Percentiles rank a stretch among this genome's conserved stretches.
Conservation (phyloP, 306 rosid genomes). For the Lotus japonicus region DNA sequence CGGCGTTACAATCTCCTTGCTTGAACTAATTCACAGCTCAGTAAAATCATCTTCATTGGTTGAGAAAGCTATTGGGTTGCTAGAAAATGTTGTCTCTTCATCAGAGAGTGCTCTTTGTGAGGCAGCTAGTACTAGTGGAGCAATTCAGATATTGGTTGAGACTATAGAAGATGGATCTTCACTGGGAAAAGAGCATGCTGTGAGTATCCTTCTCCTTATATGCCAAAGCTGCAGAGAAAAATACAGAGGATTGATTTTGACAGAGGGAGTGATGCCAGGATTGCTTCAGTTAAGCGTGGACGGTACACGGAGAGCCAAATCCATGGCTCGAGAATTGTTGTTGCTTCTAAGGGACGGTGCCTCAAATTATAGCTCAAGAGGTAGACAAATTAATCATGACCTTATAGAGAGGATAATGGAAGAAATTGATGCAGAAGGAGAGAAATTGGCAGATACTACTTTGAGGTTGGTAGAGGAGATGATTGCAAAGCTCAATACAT, state of each 20-base stretch:
- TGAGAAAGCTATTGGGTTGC: constrained; percentile 53
- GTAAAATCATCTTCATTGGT: constrained; percentile 43
- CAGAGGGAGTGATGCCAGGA: constrained; percentile 83
- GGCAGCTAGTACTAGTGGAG: constrained; percentile 29
- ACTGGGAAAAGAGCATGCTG: constrained; percentile 61
- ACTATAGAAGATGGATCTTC: constrained; percentile 59
- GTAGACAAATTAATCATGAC: constrained; percentile 32
- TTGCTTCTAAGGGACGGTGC: constrained; percentile 53
- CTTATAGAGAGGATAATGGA: constrained; percentile 54
- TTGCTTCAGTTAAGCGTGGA: constrained; percentile 75
- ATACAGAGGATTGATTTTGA: constrained; percentile 56
- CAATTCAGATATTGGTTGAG: constrained; percentile 57
- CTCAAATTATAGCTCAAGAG: constrained; percentile 34
- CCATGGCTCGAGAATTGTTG: constrained; percentile 44
- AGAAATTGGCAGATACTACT: constrained; percentile 38
- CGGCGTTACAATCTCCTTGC: constrained; percentile 37
- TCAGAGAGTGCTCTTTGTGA: constrained; percentile 50
- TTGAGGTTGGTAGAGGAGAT: constrained; percentile 63
- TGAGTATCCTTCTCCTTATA: constrained; percentile 46
- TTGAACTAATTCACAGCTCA: constrained; percentile 38
- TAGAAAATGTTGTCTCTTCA: constrained; percentile 47
- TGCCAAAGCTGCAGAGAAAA: constrained; percentile 71
- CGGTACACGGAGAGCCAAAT: constrained; percentile 59
- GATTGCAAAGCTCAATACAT: constrained; percentile 65
- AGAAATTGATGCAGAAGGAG: constrained; percentile 67